Percentiles rank a stretch among this genome's conserved stretches.
These are phyloP conservation scores for Sordariomycetes sp. DNA, from an alignment of 2,329 filamentous ascomycete species.

Conservation along the genomic window DNA sequence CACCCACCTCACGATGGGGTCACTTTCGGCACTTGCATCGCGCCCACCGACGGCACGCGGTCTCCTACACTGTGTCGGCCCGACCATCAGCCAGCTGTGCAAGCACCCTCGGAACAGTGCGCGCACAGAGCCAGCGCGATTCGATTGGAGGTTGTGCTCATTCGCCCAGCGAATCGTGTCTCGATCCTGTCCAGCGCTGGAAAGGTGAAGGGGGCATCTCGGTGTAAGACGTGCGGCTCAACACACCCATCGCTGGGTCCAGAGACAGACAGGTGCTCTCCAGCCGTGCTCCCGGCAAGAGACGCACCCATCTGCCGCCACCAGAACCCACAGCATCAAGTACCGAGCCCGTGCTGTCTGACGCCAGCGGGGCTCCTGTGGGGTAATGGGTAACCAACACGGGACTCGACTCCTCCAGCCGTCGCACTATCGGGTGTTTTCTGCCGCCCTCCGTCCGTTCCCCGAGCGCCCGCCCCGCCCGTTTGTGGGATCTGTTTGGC, in stretches of 20 bases:
- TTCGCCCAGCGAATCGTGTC: too few species aligned
- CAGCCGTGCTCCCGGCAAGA: not conserved
- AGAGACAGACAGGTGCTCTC: not conserved
- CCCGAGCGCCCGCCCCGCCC: too few species aligned
- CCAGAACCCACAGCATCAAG: not conserved
- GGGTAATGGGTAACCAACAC: not conserved
- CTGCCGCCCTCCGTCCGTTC: not conserved
- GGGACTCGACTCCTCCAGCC: not conserved
- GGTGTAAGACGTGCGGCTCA: too few species aligned
- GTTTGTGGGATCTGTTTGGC: too few species aligned
- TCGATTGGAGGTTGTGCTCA: too few species aligned
- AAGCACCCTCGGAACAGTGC: not conserved
- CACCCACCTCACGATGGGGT: not conserved
- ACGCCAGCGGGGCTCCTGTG: slow-evolving; percentile 4
- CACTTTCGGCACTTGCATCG: not conserved
- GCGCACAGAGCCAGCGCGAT: too few species aligned
- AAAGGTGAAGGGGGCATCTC: too few species aligned
- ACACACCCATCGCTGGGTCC: too few species aligned
- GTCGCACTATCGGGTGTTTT: not conserved
- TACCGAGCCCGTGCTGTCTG: slow-evolving; percentile 1
- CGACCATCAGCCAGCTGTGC: not conserved
- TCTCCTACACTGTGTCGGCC: not conserved
- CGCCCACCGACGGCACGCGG: not conserved
- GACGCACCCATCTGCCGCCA: not conserved
- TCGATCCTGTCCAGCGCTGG: too few species aligned